Evolutionary conservation across 176 grass and related monocot species (phyloP).

Genomic region (Bonia amplexicaulis): DNA sequence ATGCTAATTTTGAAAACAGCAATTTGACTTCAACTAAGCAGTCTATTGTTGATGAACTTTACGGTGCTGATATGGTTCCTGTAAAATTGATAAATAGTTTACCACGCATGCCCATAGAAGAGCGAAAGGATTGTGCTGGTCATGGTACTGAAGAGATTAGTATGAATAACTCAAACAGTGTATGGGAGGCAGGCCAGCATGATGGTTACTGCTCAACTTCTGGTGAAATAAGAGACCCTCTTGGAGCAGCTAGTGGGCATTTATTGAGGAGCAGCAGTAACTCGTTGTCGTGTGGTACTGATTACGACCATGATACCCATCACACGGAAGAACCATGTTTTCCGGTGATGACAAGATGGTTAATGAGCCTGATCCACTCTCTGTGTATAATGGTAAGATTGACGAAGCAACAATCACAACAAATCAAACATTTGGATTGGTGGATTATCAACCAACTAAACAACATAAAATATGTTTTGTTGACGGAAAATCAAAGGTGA

Average conservation of each 20-base stretch:
- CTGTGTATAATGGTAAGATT: constrained; percentile 23
- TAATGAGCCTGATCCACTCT: constrained; percentile 25
- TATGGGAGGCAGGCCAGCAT: background rate
- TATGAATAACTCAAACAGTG: constrained; percentile 26
- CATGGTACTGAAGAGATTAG: constrained; percentile 23
- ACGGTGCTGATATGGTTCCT: constrained; percentile 7
- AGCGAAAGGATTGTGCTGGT: constrained; percentile 14
- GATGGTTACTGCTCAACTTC: constrained; percentile 15
- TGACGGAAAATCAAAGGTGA: constrained; percentile 29
- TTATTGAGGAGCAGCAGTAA: constrained; percentile 33
- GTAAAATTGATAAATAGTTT: constrained; percentile 11
- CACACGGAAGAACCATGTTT: constrained; percentile 29
- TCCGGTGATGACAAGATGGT: constrained; percentile 11
- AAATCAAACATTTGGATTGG: constrained; percentile 23
- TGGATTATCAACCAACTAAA: constrained; percentile 16
- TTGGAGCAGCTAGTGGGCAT: constrained; percentile 29
- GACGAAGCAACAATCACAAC: constrained; percentile 17
- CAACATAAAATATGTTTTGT: constrained; percentile 12
- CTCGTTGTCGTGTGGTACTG: constrained; percentile 28
- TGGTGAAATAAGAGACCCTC: constrained; percentile 24
- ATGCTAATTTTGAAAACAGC: constrained; percentile 22
- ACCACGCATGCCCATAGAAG: background rate
- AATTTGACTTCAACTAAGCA: constrained; percentile 15
- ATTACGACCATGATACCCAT: constrained; percentile 31
- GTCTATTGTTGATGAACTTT: constrained; percentile 30